Base-by-base conservation (phyloP, 1,139 yeast genomes). In the Tardiomyces blankii region DNA sequence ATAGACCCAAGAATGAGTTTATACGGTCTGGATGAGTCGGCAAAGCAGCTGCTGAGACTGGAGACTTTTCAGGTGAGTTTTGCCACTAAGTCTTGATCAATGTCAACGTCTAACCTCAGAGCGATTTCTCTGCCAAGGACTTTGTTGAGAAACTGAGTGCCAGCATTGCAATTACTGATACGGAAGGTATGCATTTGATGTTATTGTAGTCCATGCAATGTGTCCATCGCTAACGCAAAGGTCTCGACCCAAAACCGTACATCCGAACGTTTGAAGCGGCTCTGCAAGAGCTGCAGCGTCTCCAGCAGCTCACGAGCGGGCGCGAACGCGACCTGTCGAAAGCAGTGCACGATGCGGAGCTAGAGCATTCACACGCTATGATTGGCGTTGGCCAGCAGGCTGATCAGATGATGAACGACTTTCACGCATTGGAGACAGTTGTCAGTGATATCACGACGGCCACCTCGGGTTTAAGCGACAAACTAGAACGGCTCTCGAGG, bases 191-290 rank as follows among this genome's bases (percentile, higher is more conserved):
- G 35, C 16, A 4, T 9, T 30, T 5, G 35, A 27, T 27, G 8
- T 12, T 12, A 27, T 27, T 27, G 30, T 8, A 8, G 30, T 27
- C 8, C 30, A 9, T 27, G 12, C 8, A 27, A 8, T 12, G 8
- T 27, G 12, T 8, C 30, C 18, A 47, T 52, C 52, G 75, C 32
- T 51, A 47, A 30, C 51, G 46, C 44, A 46, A n/a, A 54, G 62
- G 63, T 2, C 57, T 68, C 46, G 96, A 91, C 61, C 96, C 98
- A 1, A 88, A 86, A 55, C 98, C 98, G 1, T 89, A 86, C 61
- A 91, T 91, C 46, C 75, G 96, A 57, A 86, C 96, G 0, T 89
- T 91, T 63, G 97, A 89, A 63, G 79, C 91, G 1, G 87, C 93
- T 1, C 68, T 88, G 42, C 72, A 80, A 46, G 93, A 86, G 58